A percentile compares a stretch with the other conserved stretches of the same genome.
phyloP scores from a whole-genome alignment of 345 rosid genomes.

The Punica granatum region DNA sequence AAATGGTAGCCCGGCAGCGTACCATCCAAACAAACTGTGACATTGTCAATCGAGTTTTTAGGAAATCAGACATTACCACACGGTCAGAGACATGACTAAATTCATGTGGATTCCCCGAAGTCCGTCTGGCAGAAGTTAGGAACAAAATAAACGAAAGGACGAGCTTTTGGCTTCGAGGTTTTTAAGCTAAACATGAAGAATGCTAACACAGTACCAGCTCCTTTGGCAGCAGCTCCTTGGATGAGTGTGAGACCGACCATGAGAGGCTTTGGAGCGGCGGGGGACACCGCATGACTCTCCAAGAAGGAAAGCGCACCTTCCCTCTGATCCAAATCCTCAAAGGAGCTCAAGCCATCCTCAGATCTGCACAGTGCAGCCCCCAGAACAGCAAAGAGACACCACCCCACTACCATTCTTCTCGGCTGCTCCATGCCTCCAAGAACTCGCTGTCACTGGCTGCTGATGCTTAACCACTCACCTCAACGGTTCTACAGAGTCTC shows the following conservation, averaged over 20 bases:
- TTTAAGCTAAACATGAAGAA: not conserved
- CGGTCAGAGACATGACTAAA: too few species aligned
- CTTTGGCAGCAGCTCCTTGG: conserved; percentile 69
- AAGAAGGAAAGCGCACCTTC: conserved; percentile 20
- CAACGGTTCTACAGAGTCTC: not conserved
- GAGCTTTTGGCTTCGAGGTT: too few species aligned
- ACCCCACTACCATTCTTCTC: not conserved
- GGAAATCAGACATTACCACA: not conserved
- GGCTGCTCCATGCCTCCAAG: conserved; percentile 8
- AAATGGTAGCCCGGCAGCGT: conserved; percentile 84
- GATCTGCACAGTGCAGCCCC: conserved; percentile 32
- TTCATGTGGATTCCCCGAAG: too few species aligned
- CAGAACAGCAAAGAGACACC: conserved; percentile 15
- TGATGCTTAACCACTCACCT: not conserved
- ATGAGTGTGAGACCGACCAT: conserved; percentile 76
- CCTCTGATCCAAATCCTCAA: conserved; percentile 16
- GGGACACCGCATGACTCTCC: conserved; percentile 17
- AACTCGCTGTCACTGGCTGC: not conserved
- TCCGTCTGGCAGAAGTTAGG: too few species aligned
- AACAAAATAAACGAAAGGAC: too few species aligned
- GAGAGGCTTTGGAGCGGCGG: conserved; percentile 25
- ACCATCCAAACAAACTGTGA: conserved; percentile 80
- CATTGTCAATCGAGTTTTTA: not conserved
- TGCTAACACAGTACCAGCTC: conserved; percentile 64
- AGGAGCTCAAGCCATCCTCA: conserved; percentile 16